Evolutionary conservation across 768 basidiomycete genomes (phyloP), one percentile per base, ranked within the genome.

Genomic region (Peribolospora baueri): DNA sequence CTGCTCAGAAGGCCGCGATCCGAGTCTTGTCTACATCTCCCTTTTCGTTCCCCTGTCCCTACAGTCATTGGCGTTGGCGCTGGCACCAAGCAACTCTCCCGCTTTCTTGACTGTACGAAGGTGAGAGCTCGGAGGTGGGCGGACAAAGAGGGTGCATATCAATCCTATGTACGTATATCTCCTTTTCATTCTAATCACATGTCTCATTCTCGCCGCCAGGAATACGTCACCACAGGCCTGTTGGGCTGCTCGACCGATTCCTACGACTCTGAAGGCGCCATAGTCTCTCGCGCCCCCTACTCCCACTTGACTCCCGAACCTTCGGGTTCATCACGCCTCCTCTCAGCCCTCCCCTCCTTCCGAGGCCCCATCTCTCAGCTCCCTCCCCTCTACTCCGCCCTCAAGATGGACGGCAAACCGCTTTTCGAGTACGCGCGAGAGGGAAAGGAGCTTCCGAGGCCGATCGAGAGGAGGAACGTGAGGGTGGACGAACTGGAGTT

Each of bases 371-470:
- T 45, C 11, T 14, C 54, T 54, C 13, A 55, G 8, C 3, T 46
- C 6, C 14, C 25, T 46, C 51, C 39, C 64, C 95, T 91, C 65
- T 98, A 90, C 69, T 97, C 93, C 7, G 93, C 93, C 2, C 73
- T 97, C 42, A 97, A 97, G 68, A 97, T 97, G 90, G 88, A 97
- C 60, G 93, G 93, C 1, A 84, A 76, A 66, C 86, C 86, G 0
- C 67, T 97, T 42, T 86, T 97, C 66, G 90, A 97, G 62, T 98
- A 97, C 64, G 93, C 93, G 14, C 78, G 93, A 3, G 74, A 81
- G 63, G 83, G 83, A 6, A 83, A 81, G 47, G 85, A 90, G 0
- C 75, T 98, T 11, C 93, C 93, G 41, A 79, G 88, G 7, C 83
- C 91, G n/a, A 90, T 98, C 57, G 85, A 88, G 62, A 67, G 80